Evolutionary conservation across 352 stramenopile genomes (phyloP).

Genomic region (Phytophthora crassamura): DNA sequence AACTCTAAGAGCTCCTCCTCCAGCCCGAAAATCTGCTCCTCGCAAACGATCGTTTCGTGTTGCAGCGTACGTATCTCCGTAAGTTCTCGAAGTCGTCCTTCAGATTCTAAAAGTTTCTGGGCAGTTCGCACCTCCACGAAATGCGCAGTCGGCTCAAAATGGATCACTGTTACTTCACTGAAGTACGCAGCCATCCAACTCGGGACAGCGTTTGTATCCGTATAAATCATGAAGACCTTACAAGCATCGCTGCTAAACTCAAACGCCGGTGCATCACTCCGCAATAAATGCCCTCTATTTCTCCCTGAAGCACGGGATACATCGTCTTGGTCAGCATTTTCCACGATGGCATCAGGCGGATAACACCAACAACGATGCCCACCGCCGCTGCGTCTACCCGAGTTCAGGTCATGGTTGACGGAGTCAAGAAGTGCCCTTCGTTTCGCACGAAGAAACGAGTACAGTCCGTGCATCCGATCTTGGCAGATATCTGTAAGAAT

Average conservation of each 20-base stretch:
- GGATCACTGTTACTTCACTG: slow-evolving; percentile 52
- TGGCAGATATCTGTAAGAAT: slow-evolving; percentile 55
- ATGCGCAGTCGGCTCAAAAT: slow-evolving; percentile 47
- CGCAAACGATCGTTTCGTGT: slow-evolving; percentile 52
- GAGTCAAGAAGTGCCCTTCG: slow-evolving; percentile 49
- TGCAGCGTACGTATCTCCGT: slow-evolving; percentile 60
- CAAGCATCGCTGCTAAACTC: slow-evolving; percentile 58
- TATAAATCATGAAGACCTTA: slow-evolving; percentile 61
- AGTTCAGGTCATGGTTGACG: slow-evolving; percentile 54
- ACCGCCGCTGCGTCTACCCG: background rate
- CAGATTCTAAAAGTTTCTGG: slow-evolving; percentile 42
- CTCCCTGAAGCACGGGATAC: background rate
- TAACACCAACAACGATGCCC: slow-evolving; percentile 53
- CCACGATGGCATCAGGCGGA: background rate
- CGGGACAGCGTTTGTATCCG: slow-evolving; percentile 29
- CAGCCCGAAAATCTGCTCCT: slow-evolving; percentile 63
- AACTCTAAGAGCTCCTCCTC: slow-evolving; percentile 75
- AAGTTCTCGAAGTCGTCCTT: slow-evolving; percentile 39
- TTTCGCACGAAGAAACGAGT: slow-evolving; percentile 56
- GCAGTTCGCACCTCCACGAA: slow-evolving; percentile 44
- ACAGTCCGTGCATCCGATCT: slow-evolving; percentile 28
- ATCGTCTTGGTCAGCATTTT: background rate
- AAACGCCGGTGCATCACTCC: background rate
- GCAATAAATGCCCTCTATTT: background rate
- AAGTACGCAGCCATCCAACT: slow-evolving; percentile 51